These are phyloP conservation scores for Aspergillus sp. DNA, from an alignment of 2,329 filamentous ascomycete species.

Conservation along the genomic window DNA sequence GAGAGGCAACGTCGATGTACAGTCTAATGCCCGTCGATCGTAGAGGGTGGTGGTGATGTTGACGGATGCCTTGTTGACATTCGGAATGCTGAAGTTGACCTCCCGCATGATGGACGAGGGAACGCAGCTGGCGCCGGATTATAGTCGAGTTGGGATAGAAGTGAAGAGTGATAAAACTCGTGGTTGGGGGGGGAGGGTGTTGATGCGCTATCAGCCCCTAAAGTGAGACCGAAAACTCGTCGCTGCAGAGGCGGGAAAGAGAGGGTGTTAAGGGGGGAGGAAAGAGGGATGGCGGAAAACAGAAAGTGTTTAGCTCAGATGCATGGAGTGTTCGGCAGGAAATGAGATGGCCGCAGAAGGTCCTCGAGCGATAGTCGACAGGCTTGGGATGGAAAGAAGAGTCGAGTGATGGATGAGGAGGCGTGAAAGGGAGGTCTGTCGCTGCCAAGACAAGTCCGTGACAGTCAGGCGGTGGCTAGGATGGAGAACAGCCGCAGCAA, in stretches of 20 bases:
- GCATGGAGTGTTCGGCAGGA: slow-evolving; percentile 11
- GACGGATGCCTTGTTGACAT: slow-evolving; percentile 98
- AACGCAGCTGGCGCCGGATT: slow-evolving; percentile 8
- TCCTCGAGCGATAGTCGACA: slow-evolving; percentile 9
- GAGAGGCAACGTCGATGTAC: slow-evolving; percentile 92
- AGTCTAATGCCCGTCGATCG: slow-evolving; percentile 94
- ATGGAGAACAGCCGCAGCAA: background rate
- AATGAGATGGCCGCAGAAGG: slow-evolving; percentile 5
- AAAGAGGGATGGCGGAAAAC: slow-evolving; percentile 2
- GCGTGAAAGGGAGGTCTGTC: slow-evolving; percentile 20
- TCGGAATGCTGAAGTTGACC: slow-evolving; percentile 99
- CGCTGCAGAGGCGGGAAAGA: slow-evolving; percentile 11
- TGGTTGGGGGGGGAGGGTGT: background rate
- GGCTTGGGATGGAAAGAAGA: slow-evolving; percentile 2
- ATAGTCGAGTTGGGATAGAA: slow-evolving; percentile 6
- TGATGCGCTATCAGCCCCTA: slow-evolving; percentile 15
- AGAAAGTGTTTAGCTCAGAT: slow-evolving; percentile 11
- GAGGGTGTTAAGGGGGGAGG: background rate
- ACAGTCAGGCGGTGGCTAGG: slow-evolving; percentile 9
- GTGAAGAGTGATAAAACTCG: background rate
- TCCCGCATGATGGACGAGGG: slow-evolving; percentile 78
- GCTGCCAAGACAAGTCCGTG: slow-evolving; percentile 23
- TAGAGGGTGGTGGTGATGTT: slow-evolving; percentile 98
- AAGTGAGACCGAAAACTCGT: slow-evolving; percentile 16
- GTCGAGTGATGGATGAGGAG: slow-evolving; percentile 16